Conservation (phyloP, 2,329 filamentous ascomycete species). For the Penicillium corylophilum region DNA sequence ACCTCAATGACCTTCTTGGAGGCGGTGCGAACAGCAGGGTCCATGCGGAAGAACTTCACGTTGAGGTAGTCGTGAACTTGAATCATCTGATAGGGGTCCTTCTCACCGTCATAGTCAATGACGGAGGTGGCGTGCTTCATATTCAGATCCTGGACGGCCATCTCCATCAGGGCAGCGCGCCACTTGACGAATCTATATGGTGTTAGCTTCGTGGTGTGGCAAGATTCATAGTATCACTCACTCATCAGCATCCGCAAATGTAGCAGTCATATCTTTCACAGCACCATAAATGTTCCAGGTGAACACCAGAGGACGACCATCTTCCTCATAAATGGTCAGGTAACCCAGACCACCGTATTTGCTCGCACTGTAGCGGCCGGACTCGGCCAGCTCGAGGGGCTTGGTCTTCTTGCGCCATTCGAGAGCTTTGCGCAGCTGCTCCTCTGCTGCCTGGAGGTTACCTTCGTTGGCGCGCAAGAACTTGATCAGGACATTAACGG, state of each 20-base stretch:
- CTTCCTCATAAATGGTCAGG: slow-evolving; percentile 67
- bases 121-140: slow-evolving; percentile 70
- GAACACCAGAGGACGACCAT: slow-evolving; percentile 60
- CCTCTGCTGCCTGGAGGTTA: slow-evolving; percentile 69
- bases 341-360: slow-evolving; percentile 81
- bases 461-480: slow-evolving; percentile 87
- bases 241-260: slow-evolving; percentile 80
- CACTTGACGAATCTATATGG: slow-evolving; percentile 76
- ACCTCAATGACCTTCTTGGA: slow-evolving; percentile 77
- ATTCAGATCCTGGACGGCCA: slow-evolving; percentile 72
- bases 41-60: slow-evolving; percentile 81
- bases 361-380: slow-evolving; percentile 60
- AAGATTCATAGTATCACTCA: slow-evolving; percentile 48
- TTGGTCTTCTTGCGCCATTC: slow-evolving; percentile 78
- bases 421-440: slow-evolving; percentile 75
- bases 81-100: slow-evolving; percentile 83
- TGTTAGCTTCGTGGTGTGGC: background rate
- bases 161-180: slow-evolving; percentile 88
- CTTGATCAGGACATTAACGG: slow-evolving; percentile 84
- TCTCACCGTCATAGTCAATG: slow-evolving; percentile 55
- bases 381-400: slow-evolving; percentile 64
- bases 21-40: slow-evolving; percentile 71
- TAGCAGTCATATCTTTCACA: slow-evolving; percentile 75
- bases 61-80: slow-evolving; percentile 93
- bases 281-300: slow-evolving; percentile 94